Conservation (phyloP, 352 stramenopile genomes). For the Phytophthora foliorum region DNA sequence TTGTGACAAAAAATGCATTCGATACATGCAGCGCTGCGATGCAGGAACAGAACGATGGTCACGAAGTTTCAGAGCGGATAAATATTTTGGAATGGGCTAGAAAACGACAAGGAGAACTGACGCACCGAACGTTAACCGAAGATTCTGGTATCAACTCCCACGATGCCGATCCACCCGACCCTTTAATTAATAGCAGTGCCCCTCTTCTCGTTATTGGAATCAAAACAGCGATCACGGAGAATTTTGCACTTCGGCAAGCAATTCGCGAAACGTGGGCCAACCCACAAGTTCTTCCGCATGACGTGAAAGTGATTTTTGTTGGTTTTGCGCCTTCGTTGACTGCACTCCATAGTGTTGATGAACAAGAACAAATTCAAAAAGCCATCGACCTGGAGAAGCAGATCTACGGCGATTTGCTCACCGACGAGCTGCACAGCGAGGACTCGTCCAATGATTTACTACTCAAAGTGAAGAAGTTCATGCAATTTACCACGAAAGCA, state of each 20-base stretch:
- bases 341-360: not conserved
- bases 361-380: conserved; percentile 9
- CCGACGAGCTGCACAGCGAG: conserved; percentile 50
- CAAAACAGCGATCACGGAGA: conserved; percentile 50
- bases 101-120: not conserved
- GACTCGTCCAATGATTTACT: conserved; percentile 55
- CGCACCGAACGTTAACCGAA: not conserved
- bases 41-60: not conserved
- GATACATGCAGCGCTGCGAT: conserved; percentile 13
- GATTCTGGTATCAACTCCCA: not conserved
- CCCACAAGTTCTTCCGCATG: no score
- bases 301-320: conserved; percentile 49
- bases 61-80: not conserved
- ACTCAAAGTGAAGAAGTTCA: conserved; percentile 64
- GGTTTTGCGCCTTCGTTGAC: conserved; percentile 36
- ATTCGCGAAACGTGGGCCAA: conserved; percentile 65
- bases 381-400: conserved; percentile 44
- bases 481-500: conserved; percentile 32
- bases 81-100: conserved; percentile 19
- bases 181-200: not conserved
- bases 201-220: conserved; percentile 54
- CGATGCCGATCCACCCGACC: not conserved
- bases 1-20: conserved; percentile 9
- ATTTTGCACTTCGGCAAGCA: conserved; percentile 41
- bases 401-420: conserved; percentile 48